phyloP scores from a whole-genome alignment of 805 yeast genomes.

The Komagataella ulmi region DNA sequence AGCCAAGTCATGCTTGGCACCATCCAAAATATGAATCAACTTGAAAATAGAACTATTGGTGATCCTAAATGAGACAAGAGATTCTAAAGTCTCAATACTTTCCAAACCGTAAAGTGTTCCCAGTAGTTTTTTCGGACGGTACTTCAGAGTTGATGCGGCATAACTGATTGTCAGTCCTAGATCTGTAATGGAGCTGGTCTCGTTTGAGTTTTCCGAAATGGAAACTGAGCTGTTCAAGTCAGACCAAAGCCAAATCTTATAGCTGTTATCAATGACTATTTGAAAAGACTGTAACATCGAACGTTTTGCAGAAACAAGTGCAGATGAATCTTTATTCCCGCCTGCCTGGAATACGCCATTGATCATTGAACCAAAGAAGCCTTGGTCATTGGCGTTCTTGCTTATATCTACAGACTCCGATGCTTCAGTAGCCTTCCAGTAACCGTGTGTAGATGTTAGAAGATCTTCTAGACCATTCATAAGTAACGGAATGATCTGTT shows the following conservation, averaged over 20 bases:
- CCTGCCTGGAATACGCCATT: slow-evolving; percentile 73
- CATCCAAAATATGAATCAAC: slow-evolving; percentile 68
- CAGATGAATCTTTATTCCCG: slow-evolving; percentile 36
- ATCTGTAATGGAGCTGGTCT: not conserved
- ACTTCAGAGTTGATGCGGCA: slow-evolving; percentile 49
- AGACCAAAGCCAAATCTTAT: slow-evolving; percentile 59
- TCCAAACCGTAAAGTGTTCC: slow-evolving; percentile 56
- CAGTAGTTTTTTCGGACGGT: slow-evolving; percentile 50
- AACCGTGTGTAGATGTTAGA: slow-evolving; percentile 44
- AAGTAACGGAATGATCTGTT: slow-evolving; percentile 29
- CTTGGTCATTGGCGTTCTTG: slow-evolving; percentile 22
- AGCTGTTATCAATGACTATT: slow-evolving; percentile 39
- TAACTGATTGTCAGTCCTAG: slow-evolving; percentile 23
- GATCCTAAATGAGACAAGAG: slow-evolving; percentile 27
- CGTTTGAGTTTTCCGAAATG: not conserved
- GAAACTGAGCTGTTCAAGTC: slow-evolving; percentile 25
- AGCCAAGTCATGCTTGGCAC: slow-evolving; percentile 65
- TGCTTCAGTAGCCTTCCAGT: slow-evolving; percentile 23
- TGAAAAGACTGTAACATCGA: slow-evolving; percentile 53
- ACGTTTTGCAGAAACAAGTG: slow-evolving; percentile 38
- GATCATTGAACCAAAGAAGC: slow-evolving; percentile 55
- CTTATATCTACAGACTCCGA: slow-evolving; percentile 6
- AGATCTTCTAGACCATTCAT: slow-evolving; percentile 56
- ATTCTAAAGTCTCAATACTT: slow-evolving; percentile 59
- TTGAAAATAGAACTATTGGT: slow-evolving; percentile 30